These are phyloP conservation scores for Huntiella omanensis DNA, from an alignment of 2,329 filamentous ascomycete species.

Conservation along the genomic window DNA sequence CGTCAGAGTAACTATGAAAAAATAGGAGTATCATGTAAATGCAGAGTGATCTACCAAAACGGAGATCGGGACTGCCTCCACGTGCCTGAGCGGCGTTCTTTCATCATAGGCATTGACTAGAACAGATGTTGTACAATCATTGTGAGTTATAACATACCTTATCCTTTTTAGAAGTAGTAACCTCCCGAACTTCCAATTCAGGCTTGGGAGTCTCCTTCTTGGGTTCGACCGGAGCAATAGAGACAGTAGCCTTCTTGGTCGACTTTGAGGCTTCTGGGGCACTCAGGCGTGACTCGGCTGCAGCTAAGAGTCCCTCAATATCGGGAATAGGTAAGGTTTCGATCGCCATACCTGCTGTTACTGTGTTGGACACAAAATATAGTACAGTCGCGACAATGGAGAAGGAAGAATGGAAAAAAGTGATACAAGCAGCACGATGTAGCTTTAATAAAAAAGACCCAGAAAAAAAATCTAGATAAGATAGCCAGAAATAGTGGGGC, in stretches of 20 bases:
- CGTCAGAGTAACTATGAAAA: conserved; percentile 60
- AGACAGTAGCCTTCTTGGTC: conserved; percentile 1
- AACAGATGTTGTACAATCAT: conserved; percentile 5
- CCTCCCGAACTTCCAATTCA: conserved; percentile 6
- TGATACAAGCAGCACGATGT: background rate
- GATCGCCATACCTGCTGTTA: background rate
- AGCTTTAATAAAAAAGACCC: background rate
- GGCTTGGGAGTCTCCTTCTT: background rate
- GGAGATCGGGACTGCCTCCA: conserved; percentile 23
- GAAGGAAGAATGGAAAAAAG: background rate
- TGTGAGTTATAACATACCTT: conserved; percentile 16
- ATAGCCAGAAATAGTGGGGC: background rate
- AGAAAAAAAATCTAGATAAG: background rate
- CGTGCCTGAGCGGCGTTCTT: conserved; percentile 20
- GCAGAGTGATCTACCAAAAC: conserved; percentile 33
- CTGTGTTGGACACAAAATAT: background rate
- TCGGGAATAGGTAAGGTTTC: conserved; percentile 9
- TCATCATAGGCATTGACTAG: conserved; percentile 20
- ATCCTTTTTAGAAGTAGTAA: background rate
- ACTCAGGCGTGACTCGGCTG: conserved; percentile 4
- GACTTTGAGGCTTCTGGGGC: conserved; percentile 1
- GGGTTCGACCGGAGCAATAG: background rate
- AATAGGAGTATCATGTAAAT: conserved; percentile 34
- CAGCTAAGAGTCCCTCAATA: conserved; percentile 17
- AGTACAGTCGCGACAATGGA: background rate